Conservation (phyloP, 2,329 filamentous ascomycete species). For the Sarocladium kiliense region DNA sequence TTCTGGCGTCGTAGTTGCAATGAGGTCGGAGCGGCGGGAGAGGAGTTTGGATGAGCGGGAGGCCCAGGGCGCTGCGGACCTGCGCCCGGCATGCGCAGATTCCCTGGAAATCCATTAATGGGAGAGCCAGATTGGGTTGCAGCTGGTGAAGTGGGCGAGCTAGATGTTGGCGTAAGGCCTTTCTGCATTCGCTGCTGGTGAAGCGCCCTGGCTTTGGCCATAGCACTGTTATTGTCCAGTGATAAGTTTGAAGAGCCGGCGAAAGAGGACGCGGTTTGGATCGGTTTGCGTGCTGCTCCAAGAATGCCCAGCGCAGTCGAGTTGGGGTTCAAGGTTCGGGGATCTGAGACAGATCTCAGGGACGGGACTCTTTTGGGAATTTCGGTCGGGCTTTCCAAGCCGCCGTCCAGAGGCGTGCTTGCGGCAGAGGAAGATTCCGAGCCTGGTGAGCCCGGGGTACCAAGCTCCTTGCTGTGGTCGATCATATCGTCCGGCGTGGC, state of each 20-base stretch:
- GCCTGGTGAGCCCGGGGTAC: conserved; percentile 37
- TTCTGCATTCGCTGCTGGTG: conserved; percentile 42
- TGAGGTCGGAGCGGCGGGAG: conserved; percentile 40
- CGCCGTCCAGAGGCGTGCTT: conserved; percentile 41
- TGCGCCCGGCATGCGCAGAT: conserved; percentile 34
- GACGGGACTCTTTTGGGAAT: conserved; percentile 50
- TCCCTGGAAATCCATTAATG: conserved; percentile 38
- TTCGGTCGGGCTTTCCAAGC: conserved; percentile 27
- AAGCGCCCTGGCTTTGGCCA: conserved; percentile 43
- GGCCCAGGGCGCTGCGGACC: conserved; percentile 39
- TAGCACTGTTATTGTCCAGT: conserved; percentile 34
- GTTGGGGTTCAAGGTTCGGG: conserved; percentile 66
- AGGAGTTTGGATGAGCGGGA: conserved; percentile 47
- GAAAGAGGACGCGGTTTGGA: conserved; percentile 31
- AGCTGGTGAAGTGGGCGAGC: conserved; percentile 23
- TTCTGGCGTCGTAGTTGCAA: conserved; percentile 16
- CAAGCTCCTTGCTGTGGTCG: conserved; percentile 23
- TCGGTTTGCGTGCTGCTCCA: conserved; percentile 56
- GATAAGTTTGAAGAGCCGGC: conserved; percentile 21
- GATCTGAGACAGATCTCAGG: conserved; percentile 55
- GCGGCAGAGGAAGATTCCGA: conserved; percentile 43
- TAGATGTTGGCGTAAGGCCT: conserved; percentile 20
- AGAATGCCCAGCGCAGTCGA: conserved; percentile 80
- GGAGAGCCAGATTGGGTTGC: conserved; percentile 27
- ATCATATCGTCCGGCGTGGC: conserved; percentile 41